Conservation (phyloP, 225 moss, liverwort and hornwort genomes). For the Physcomitrium patens region DNA sequence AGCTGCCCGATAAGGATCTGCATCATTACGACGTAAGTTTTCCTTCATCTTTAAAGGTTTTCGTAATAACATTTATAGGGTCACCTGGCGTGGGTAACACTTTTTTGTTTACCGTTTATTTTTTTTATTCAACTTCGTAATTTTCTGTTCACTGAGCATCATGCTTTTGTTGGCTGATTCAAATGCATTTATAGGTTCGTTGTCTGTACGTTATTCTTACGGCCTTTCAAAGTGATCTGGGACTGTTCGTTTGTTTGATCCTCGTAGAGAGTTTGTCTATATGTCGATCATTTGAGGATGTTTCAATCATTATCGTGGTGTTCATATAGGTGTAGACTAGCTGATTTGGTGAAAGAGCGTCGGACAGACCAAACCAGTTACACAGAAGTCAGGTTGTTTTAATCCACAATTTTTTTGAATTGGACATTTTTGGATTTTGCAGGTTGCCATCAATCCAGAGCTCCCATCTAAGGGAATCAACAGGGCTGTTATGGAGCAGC, state of each 20-base stretch:
- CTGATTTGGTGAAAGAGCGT: too few species aligned
- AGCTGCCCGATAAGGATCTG: constrained; percentile 70
- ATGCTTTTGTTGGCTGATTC: too few species aligned
- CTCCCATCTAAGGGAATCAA: constrained; percentile 71
- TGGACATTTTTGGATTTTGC: neutral
- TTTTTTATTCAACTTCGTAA: neutral
- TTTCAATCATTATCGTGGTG: neutral
- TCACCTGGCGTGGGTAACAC: neutral
- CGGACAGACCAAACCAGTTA: too few species aligned
- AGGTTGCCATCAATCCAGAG: constrained; percentile 74
- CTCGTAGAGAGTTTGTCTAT: neutral
- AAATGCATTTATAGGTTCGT: too few species aligned
- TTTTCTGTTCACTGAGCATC: too few species aligned
- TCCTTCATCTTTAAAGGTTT: neutral
- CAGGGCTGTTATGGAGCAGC: constrained; percentile 67
- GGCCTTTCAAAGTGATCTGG: too few species aligned
- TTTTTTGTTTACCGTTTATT: neutral
- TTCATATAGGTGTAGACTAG: too few species aligned
- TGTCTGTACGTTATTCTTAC: too few species aligned
- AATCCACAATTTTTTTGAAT: neutral
- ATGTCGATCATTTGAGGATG: neutral
- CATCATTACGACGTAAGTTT: constrained; percentile 71
- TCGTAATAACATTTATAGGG: neutral
- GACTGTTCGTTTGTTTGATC: neutral
- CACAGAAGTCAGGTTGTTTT: neutral